Evolutionary conservation across 768 basidiomycete genomes (phyloP).

Genomic region (Kockovaella imperatae): DNA sequence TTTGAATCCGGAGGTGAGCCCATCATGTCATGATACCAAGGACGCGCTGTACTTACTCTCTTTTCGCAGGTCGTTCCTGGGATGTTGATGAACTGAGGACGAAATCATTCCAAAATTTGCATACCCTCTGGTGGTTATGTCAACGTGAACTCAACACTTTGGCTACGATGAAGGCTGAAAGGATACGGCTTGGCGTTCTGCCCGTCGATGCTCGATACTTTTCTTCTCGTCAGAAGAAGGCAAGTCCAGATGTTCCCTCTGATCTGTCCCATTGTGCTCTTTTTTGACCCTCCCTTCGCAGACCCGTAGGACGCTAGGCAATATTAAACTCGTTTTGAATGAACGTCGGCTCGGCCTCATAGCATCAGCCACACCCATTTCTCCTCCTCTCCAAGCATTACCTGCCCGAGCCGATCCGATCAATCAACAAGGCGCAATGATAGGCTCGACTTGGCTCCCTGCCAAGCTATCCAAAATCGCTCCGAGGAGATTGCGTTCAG

Average conservation of each 20-base stretch:
- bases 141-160: slow-evolving; percentile 82
- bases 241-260: not conserved
- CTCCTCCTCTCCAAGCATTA: not conserved
- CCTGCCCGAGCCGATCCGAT: not conserved
- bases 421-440: slow-evolving; percentile 5
- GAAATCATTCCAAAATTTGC: slow-evolving; percentile 87
- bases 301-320: slow-evolving; percentile 94
- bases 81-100: slow-evolving; percentile 72
- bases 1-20: not conserved
- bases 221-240: not conserved
- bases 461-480: not conserved
- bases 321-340: slow-evolving; percentile 84
- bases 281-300: slow-evolving; percentile 38
- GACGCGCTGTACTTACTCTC: not conserved
- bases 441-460: slow-evolving; percentile 8
- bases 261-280: not conserved
- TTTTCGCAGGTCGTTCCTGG: slow-evolving; percentile 72
- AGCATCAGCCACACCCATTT: slow-evolving; percentile 50
- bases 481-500: not conserved
- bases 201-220: not conserved
- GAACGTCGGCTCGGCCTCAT: slow-evolving; percentile 81
- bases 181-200: slow-evolving; percentile 52
- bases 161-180: slow-evolving; percentile 76
- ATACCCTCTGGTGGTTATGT: slow-evolving; percentile 88
- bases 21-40: not conserved